These are phyloP conservation scores for Lotus japonicus DNA, from an alignment of 306 rosid genomes.

Conservation along the genomic window DNA sequence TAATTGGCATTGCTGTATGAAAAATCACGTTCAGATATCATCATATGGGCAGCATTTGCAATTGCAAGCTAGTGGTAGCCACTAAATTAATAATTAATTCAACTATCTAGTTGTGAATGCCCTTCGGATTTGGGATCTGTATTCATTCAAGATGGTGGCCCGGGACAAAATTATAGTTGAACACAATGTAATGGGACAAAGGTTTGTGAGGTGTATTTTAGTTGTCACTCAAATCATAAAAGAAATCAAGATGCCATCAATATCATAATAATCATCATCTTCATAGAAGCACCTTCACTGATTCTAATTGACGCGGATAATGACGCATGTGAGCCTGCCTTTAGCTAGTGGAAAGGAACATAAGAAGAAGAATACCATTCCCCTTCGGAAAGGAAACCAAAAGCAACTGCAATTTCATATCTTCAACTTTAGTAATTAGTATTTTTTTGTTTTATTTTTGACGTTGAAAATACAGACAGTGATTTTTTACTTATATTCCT, in stretches of 20 bases:
- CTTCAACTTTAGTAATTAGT: too few relatives aligned
- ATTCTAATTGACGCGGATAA: conserved; percentile 25
- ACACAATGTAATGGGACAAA: conserved; percentile 30
- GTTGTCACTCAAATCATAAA: conserved; percentile 19
- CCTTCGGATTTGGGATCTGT: neutral
- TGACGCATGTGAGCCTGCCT: conserved; percentile 45
- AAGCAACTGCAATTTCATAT: neutral
- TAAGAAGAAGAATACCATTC: conserved; percentile 17
- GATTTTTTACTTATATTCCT: too few relatives aligned
- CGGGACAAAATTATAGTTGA: conserved; percentile 15
- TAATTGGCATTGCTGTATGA: neutral
- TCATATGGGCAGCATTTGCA: neutral
- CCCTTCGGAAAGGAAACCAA: neutral
- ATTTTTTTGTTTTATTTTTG: too few relatives aligned
- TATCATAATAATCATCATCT: conserved; percentile 6
- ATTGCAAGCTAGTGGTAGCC: neutral
- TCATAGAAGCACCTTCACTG: conserved; percentile 16
- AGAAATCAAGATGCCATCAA: conserved; percentile 21
- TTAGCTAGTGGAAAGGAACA: neutral
- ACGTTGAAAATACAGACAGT: too few relatives aligned
- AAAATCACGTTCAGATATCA: neutral
- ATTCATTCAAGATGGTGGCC: conserved; percentile 11
- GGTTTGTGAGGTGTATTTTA: conserved; percentile 33
- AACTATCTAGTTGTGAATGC: neutral
- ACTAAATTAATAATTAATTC: neutral